Conservation (phyloP, 1,139 yeast species). For the Diutina mesorugosa region DNA sequence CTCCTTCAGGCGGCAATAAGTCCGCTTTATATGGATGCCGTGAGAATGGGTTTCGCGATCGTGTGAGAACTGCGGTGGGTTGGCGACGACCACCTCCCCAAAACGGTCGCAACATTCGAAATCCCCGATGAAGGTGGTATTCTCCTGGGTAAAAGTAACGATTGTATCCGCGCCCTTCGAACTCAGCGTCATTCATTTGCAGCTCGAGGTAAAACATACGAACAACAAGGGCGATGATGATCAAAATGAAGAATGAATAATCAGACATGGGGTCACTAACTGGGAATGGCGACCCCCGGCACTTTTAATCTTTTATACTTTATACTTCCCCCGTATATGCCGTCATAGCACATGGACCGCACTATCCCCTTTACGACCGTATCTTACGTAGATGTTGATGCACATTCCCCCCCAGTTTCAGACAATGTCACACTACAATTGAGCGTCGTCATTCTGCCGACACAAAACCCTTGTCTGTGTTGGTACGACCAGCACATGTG, state of each 20-base stretch:
- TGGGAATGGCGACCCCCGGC: not conserved
- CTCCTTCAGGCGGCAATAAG: not conserved
- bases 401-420: not conserved
- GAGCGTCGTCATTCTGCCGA: too few species aligned
- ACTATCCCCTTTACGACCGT: not conserved
- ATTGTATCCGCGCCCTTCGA: not conserved
- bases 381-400: not conserved
- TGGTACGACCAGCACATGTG: too few species aligned
- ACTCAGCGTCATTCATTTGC: not conserved
- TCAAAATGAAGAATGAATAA: not conserved
- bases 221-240: not conserved
- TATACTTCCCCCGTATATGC: not conserved
- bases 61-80: not conserved
- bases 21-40: not conserved
- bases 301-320: not conserved
- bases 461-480: not conserved
- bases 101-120: not conserved
- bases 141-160: not conserved
- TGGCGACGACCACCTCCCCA: not conserved
- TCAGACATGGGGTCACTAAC: not conserved
- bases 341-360: not conserved
- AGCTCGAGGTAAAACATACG: not conserved
- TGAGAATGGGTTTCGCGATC: not conserved
- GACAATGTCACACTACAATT: not conserved
- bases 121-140: not conserved